A percentile compares a stretch with the other conserved stretches of the same genome.
phyloP scores from a whole-genome alignment of 192 early-diverging fungal genomes.

The Gonapodya prolifera region DNA sequence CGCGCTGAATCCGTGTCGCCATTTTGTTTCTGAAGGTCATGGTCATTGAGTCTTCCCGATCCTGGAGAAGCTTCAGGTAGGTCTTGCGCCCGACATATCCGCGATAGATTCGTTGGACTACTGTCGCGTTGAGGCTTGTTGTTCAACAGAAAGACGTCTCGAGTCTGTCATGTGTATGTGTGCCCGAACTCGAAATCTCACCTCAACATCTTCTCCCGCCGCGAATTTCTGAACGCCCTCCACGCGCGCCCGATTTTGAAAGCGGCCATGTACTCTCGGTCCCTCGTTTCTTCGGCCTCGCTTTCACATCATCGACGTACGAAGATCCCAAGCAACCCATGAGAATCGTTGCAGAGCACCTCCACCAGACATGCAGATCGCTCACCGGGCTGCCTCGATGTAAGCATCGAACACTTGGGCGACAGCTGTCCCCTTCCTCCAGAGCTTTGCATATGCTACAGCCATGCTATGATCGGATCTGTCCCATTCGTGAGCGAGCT shows the following conservation, averaged over 20 bases:
- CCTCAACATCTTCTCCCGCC: neutral
- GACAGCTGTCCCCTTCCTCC: neutral
- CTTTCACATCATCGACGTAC: neutral
- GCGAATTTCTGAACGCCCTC: neutral
- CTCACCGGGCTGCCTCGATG: neutral
- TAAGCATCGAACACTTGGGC: neutral
- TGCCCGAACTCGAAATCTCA: neutral
- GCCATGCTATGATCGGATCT: neutral
- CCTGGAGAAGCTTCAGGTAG: neutral
- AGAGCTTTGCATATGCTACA: neutral
- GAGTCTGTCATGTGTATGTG: too few species aligned
- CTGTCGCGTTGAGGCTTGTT: neutral
- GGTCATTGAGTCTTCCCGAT: neutral
- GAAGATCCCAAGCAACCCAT: neutral
- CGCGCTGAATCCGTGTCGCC: neutral
- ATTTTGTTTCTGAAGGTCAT: neutral
- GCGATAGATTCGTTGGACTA: neutral
- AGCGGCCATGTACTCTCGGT: neutral
- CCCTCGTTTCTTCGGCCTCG: neutral
- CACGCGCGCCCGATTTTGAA: neutral
- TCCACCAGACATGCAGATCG: neutral
- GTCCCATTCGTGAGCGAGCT: neutral
- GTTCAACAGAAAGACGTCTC: neutral
- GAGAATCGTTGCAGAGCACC: neutral
- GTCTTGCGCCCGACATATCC: neutral